Evolutionary conservation across 2,329 filamentous ascomycete species (phyloP).

Genomic region (Rhexocercosporidium sp.): DNA sequence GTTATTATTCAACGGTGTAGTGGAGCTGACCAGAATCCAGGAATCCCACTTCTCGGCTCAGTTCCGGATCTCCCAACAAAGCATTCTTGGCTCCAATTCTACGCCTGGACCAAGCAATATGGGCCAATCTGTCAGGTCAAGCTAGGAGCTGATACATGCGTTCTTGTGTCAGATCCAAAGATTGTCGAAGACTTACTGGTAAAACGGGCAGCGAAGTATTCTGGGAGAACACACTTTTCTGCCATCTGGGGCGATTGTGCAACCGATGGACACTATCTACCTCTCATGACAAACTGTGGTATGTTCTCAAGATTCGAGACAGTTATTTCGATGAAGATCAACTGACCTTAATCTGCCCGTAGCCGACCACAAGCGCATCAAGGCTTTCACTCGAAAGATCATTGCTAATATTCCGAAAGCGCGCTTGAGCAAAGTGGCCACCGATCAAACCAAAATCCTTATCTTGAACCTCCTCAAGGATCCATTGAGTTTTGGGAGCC

Average conservation of each 20-base stretch:
- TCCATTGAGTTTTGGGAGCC: conserved; percentile 5
- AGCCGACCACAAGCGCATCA: conserved; percentile 20
- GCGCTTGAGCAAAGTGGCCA: conserved; percentile 8
- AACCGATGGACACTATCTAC: conserved; percentile 23
- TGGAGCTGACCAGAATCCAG: conserved; percentile 1
- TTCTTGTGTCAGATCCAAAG: conserved; percentile 47
- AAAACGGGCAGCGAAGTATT: conserved; percentile 47
- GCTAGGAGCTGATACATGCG: conserved; percentile 47
- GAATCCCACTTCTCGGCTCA: conserved; percentile 26
- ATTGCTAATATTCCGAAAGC: conserved; percentile 27
- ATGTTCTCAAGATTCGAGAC: neutral
- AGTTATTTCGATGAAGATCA: neutral
- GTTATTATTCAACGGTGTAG: neutral
- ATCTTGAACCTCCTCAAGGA: conserved; percentile 25
- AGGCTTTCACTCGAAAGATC: conserved; percentile 20
- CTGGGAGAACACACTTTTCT: conserved; percentile 16
- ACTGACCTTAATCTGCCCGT: neutral
- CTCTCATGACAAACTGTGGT: conserved; percentile 21
- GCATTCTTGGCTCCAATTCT: conserved; percentile 49
- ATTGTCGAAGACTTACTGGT: conserved; percentile 50
- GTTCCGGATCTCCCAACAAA: conserved; percentile 25
- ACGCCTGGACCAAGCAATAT: conserved; percentile 44
- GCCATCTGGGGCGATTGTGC: conserved; percentile 20
- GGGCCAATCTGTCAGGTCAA: conserved; percentile 51
- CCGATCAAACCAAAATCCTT: conserved; percentile 33